Conservation (phyloP, 2,329 filamentous ascomycete species). For the Graphilbum fragrans region DNA sequence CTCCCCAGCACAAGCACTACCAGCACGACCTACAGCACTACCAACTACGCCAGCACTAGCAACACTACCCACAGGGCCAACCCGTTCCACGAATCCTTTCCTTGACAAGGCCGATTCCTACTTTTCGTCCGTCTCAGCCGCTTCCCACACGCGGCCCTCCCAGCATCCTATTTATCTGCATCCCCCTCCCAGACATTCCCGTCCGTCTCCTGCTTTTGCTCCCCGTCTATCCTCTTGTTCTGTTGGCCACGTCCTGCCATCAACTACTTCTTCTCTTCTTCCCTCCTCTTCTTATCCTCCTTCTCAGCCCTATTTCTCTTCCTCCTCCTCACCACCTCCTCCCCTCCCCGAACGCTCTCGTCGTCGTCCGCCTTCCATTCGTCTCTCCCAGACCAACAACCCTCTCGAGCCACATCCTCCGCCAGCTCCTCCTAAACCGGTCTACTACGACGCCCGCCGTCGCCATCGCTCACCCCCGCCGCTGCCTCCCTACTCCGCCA, state of each 20-base stretch:
- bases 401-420: slow-evolving; percentile 2
- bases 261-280: not conserved
- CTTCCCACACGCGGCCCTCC: not conserved
- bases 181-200: slow-evolving; percentile 1
- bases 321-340: not conserved
- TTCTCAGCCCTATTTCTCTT: not conserved
- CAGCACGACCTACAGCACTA: no score
- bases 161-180: slow-evolving; percentile 2
- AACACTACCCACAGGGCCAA: not conserved
- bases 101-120: slow-evolving; percentile 6
- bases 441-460: not conserved
- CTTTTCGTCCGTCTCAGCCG: not conserved
- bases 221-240: not conserved
- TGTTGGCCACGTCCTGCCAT: not conserved
- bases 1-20: no score
- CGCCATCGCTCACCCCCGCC: not conserved
- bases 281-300: not conserved
- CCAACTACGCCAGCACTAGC: slow-evolving; percentile 1
- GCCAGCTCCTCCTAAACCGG: slow-evolving; percentile 3
- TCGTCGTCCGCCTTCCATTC: no score
- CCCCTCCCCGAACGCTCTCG: not conserved
- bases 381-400: no score
- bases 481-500: not conserved
- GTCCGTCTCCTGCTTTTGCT: slow-evolving; percentile 3
- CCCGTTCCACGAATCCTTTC: slow-evolving; percentile 1